Base-by-base conservation (phyloP, 2,329 filamentous ascomycete species). In the Epichloe hybrida region DNA sequence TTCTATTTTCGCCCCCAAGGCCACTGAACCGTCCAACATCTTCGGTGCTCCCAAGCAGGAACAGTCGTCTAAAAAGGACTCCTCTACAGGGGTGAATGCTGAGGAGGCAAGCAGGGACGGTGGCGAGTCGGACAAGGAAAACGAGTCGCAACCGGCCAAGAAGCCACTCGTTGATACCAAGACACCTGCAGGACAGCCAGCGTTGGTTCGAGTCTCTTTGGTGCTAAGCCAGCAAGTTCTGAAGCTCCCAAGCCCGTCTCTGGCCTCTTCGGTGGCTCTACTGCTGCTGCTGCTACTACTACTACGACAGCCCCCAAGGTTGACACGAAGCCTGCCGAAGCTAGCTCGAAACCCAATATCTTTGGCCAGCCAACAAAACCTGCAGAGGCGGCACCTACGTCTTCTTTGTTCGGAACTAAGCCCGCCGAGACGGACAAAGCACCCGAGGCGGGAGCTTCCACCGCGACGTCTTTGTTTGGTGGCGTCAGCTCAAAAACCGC, bases 61-160 rank as follows among this genome's bases (percentile, higher is more conserved):
- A 6, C 57, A 59, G 53, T 53, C 61, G 40, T 53, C 54, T 4
- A 60, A 61, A 61, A 62, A 65, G 47, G 60, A 58, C 35, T 56
- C 61, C 8, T 57, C 60, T 9, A 54, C 55, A 2, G 56, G 55
- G 48, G 53, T 55, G 23, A 47, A 52, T 23, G 51, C 56, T 4
- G 60, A 63, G 15, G 61, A 63, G 13, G 54, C 57, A 20, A 61
- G 61, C 45, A 64, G 68, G 55, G 60, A 64, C 41, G 68, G 62
- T 40, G 61, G 60, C 40, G 69, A 72, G 56, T 72, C 69, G 9
- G 69, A 72, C 57, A 72, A 72, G 59, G 69, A 72, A 59, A 72
- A 72, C 46, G 67, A 67, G 52, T 64, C 64, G 6, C 60, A 67
- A 49, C 59, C 62, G 36, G 50, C 64, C 41, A 68, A 66, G 48